phyloP scores from a whole-genome alignment of 139 green algal species.

The Micractinium sp. region DNA sequence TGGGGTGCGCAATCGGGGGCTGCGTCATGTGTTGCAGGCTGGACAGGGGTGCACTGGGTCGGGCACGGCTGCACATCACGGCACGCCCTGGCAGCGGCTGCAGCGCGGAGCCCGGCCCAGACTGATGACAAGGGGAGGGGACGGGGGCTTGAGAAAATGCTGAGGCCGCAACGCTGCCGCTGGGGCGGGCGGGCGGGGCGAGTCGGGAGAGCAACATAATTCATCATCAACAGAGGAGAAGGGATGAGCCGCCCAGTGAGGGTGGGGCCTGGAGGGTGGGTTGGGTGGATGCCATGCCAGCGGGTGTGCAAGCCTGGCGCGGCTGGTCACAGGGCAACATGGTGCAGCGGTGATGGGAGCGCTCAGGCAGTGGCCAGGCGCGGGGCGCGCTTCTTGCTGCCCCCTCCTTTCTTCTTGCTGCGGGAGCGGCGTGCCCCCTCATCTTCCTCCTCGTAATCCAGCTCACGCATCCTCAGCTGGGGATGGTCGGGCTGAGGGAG shows the following conservation, averaged over 20 bases:
- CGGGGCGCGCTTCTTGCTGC: neutral
- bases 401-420: conserved; percentile 16
- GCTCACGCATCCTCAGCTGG: conserved; percentile 36
- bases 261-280: no score
- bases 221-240: neutral
- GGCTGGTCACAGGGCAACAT: neutral
- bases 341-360: neutral
- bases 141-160: neutral
- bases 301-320: neutral
- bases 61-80: no score
- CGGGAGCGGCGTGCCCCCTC: neutral
- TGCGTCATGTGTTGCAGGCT: no score
- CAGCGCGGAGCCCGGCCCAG: no score
- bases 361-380: conserved; percentile 20
- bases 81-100: no score
- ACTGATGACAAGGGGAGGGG: neutral
- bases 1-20: no score
- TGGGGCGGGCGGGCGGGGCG: neutral
- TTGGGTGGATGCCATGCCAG: neutral
- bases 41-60: no score
- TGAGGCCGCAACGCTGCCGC: neutral
- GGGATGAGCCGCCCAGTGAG: neutral
- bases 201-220: neutral
- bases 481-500: conserved; percentile 16
- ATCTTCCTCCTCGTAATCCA: conserved; percentile 40